A percentile compares a stretch with the other conserved stretches of the same genome.
Evolutionary conservation across 495 filamentous ascomycete species (phyloP).

Genomic region (Xylaria grammica): DNA sequence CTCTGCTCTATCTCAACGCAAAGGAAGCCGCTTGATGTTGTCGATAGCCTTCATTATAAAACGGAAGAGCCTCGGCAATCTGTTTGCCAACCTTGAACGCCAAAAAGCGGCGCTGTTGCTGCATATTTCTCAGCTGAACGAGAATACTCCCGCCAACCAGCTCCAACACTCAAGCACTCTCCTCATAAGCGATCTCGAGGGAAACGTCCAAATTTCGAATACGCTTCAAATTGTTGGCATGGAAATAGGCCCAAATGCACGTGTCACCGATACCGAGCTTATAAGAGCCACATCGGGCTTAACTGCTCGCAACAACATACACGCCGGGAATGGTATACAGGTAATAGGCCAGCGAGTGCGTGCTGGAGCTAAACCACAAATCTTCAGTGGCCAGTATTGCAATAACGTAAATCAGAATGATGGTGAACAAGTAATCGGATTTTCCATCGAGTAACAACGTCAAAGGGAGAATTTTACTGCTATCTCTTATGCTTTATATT

Average conservation of each 20-base stretch:
- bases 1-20: too few species aligned
- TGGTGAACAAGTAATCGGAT: neutral
- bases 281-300: neutral
- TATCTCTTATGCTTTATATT: too few species aligned
- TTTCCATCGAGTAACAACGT: neutral
- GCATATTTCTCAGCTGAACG: too few species aligned
- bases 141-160: neutral
- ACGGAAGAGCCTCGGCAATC: too few species aligned
- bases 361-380: neutral
- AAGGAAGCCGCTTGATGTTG: too few species aligned
- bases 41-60: too few species aligned
- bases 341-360: neutral
- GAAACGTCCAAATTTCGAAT: neutral
- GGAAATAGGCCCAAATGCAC: neutral
- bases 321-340: neutral
- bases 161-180: neutral
- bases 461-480: too few species aligned
- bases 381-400: neutral
- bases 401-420: neutral
- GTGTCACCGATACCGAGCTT: neutral
- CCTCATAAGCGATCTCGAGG: neutral
- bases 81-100: too few species aligned
- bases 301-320: neutral
- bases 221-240: neutral
- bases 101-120: too few species aligned